A percentile compares a stretch with the other conserved stretches of the same genome.
Evolutionary conservation across 768 basidiomycete species (phyloP).

Genomic region (Termitomyces sp.): DNA sequence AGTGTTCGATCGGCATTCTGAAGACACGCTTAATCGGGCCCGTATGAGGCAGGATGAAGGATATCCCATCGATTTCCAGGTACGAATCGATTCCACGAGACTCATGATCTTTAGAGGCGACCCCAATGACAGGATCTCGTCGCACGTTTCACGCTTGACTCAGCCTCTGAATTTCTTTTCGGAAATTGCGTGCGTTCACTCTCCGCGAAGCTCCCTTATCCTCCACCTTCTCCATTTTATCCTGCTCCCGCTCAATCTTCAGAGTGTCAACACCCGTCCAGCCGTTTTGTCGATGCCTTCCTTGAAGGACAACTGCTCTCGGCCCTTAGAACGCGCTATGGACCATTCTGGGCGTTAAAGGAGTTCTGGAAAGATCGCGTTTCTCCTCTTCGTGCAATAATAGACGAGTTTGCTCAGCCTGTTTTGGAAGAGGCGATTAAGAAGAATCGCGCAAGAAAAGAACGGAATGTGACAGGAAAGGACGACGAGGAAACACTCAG

Average conservation of each 20-base stretch:
- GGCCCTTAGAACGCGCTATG: slow-evolving; percentile 32
- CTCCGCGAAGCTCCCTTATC: slow-evolving; percentile 42
- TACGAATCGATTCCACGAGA: slow-evolving; percentile 18
- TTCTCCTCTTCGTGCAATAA: slow-evolving; percentile 35
- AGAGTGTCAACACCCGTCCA: slow-evolving; percentile 24
- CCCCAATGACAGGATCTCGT: slow-evolving; percentile 36
- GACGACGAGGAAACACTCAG: slow-evolving; percentile 18
- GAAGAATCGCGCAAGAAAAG: slow-evolving; percentile 23
- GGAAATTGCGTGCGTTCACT: slow-evolving; percentile 41
- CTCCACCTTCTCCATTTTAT: slow-evolving; percentile 22
- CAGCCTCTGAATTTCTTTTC: slow-evolving; percentile 55
- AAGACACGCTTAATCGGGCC: slow-evolving; percentile 38
- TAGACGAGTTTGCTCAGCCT: slow-evolving; percentile 47
- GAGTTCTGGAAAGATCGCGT: slow-evolving; percentile 50
- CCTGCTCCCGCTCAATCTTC: slow-evolving; percentile 9
- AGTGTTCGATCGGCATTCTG: slow-evolving; percentile 49
- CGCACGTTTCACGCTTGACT: slow-evolving; percentile 54
- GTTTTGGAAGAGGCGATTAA: slow-evolving; percentile 43
- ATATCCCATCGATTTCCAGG: slow-evolving; percentile 53
- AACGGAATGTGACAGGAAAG: not conserved
- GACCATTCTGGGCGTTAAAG: slow-evolving; percentile 41
- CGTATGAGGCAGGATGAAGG: slow-evolving; percentile 37
- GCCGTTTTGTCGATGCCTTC: slow-evolving; percentile 43
- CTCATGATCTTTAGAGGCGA: too few relatives aligned
- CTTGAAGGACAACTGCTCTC: slow-evolving; percentile 37